These are phyloP conservation scores for Harrya chromipes DNA, from an alignment of 768 basidiomycete species.

Conservation along the genomic window DNA sequence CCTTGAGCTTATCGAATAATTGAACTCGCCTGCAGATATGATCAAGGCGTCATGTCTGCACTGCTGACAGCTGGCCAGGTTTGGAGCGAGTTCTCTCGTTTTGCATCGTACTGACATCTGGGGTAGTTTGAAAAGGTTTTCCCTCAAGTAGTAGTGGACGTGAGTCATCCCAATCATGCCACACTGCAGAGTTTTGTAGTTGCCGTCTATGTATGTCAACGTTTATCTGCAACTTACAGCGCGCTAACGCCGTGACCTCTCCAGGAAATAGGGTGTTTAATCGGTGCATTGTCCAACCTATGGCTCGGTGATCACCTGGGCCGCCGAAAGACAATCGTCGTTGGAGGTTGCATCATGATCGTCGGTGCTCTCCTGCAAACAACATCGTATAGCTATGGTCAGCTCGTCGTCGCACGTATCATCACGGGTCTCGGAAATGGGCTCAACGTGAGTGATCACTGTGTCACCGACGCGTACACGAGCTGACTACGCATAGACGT, in stretches of 20 bases:
- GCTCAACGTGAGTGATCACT: constrained; percentile 41
- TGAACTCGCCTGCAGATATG: constrained; percentile 44
- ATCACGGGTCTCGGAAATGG: constrained; percentile 67
- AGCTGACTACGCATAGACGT: constrained; percentile 42
- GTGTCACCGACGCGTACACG: no score
- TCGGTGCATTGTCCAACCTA: constrained; percentile 61
- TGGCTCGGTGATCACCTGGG: constrained; percentile 60
- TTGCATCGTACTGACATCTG: constrained; percentile 1
- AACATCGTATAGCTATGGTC: constrained; percentile 54
- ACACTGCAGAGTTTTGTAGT: constrained; percentile 59
- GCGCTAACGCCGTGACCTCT: neutral
- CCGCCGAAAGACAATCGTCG: constrained; percentile 52
- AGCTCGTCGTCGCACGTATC: constrained; percentile 59
- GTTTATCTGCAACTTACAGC: neutral
- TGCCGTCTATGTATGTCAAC: constrained; percentile 48
- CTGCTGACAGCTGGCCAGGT: constrained; percentile 55
- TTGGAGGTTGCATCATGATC: constrained; percentile 60
- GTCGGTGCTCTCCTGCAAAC: constrained; percentile 60
- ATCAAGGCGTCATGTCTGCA: constrained; percentile 72
- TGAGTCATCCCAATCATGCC: constrained; percentile 41
- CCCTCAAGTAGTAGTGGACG: constrained; percentile 47
- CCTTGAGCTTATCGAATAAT: neutral
- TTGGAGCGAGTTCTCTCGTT: neutral
- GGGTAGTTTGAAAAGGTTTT: constrained; percentile 54
- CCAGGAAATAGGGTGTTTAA: constrained; percentile 63